A percentile compares a stretch with the other conserved stretches of the same genome.
Evolutionary conservation across 1,284 basidiomycete genomes (phyloP).

Genomic region (Coniophora puteana): DNA sequence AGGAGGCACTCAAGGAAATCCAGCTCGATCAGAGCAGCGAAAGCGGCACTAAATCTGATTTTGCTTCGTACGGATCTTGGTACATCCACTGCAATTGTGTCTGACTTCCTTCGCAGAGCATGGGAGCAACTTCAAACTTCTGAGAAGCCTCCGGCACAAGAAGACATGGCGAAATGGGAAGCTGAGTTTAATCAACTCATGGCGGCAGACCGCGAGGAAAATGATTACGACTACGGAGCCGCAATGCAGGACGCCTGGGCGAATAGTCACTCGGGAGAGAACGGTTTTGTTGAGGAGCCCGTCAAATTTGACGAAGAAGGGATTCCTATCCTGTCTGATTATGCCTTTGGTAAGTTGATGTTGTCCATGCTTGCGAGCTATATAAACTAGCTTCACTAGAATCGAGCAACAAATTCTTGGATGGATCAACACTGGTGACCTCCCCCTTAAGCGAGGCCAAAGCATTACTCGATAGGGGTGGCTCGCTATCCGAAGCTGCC

Average conservation of each 20-base stretch:
- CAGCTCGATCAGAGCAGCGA: constrained; percentile 23
- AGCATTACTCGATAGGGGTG: constrained; percentile 70
- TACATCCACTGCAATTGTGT: constrained; percentile 3
- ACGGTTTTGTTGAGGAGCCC: constrained; percentile 37
- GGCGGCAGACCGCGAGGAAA: constrained; percentile 59
- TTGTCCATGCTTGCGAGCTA: constrained; percentile 6
- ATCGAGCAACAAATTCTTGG: constrained; percentile 67
- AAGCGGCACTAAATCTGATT: constrained; percentile 30
- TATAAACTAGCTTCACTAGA: constrained; percentile 37
- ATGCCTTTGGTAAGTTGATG: constrained; percentile 72
- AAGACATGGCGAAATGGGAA: constrained; percentile 85
- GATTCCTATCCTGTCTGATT: constrained; percentile 64
- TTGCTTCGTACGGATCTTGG: constrained; percentile 41
- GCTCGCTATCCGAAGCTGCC: constrained; percentile 82
- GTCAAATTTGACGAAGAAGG: constrained; percentile 68
- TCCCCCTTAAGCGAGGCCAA: constrained; percentile 72
- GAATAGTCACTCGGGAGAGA: constrained; percentile 22
- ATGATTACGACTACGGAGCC: constrained; percentile 55
- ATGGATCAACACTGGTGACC: constrained; percentile 42
- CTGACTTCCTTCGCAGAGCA: constrained; percentile 34
- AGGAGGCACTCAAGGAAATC: constrained; percentile 37
- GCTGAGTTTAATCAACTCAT: constrained; percentile 83
- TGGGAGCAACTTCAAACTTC: constrained; percentile 60
- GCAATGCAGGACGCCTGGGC: constrained; percentile 65
- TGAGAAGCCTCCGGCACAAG: constrained; percentile 49